phyloP scores from a whole-genome alignment of 768 basidiomycete genomes.

The Auriculariales sp. region DNA sequence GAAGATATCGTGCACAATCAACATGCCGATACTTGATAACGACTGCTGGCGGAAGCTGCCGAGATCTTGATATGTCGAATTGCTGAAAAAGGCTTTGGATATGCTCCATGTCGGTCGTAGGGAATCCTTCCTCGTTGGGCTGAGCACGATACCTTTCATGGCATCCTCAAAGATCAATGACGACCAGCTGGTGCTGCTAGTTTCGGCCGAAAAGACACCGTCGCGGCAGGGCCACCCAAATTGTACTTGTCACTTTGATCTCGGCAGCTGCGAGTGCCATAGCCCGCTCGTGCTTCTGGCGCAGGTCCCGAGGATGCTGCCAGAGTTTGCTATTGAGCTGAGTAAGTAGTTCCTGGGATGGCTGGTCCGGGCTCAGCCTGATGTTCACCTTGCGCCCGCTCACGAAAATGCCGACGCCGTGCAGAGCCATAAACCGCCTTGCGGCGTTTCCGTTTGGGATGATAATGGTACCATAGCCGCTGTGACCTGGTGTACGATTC shows the following conservation, averaged over 20 bases:
- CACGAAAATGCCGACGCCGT: neutral
- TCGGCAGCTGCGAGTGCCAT: neutral
- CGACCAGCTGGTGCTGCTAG: neutral
- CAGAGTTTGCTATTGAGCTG: neutral
- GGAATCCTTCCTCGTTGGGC: neutral
- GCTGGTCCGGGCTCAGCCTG: neutral
- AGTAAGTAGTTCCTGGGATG: neutral
- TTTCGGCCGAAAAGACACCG: constrained; percentile 37
- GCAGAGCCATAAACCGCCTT: neutral
- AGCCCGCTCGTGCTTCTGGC: neutral
- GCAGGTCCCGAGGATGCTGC: neutral
- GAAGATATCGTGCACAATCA: neutral
- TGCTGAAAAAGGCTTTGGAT: no score
- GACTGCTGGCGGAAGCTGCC: neutral
- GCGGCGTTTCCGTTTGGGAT: neutral
- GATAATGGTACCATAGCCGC: neutral
- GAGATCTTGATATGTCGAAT: no score
- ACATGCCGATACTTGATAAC: neutral
- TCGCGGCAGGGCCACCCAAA: constrained; percentile 55
- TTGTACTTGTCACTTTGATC: constrained; percentile 28
- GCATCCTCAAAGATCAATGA: neutral
- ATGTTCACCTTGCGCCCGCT: no score
- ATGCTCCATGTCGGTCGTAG: no score
- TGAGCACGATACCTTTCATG: neutral
- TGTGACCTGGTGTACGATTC: neutral